Conservation (phyloP, 768 basidiomycete genomes). For the Cyclocybe aegerita region DNA sequence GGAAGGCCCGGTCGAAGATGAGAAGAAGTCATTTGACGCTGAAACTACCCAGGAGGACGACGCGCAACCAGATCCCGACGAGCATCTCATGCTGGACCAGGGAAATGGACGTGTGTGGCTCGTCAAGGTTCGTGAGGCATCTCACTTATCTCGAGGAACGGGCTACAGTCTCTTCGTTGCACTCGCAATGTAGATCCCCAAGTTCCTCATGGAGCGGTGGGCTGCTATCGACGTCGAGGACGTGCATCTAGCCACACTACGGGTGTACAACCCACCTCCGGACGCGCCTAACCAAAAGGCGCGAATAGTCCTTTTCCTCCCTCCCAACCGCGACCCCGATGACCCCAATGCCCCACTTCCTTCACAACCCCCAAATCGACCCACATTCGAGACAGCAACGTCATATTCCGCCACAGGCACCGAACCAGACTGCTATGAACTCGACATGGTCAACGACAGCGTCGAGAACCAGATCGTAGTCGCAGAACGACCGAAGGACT, state of each 20-base stretch:
- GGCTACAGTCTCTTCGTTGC: not conserved
- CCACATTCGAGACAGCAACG: conserved; percentile 34
- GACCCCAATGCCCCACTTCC: conserved; percentile 19
- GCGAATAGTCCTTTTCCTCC: conserved; percentile 67
- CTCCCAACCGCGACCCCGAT: conserved; percentile 52
- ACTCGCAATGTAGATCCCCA: conserved; percentile 62
- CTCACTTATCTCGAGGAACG: not conserved
- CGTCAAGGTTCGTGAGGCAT: conserved; percentile 66
- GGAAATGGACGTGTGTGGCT: conserved; percentile 80
- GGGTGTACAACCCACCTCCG: conserved; percentile 58
- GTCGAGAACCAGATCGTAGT: conserved; percentile 87
- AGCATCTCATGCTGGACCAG: conserved; percentile 75
- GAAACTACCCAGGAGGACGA: conserved; percentile 57
- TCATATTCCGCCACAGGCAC: conserved; percentile 29
- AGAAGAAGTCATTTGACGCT: conserved; percentile 72
- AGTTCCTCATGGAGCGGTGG: conserved; percentile 87
- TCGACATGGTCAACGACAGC: conserved; percentile 83
- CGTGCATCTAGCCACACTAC: conserved; percentile 79
- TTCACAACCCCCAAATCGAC: conserved; percentile 30
- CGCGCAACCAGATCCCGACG: conserved; percentile 74
- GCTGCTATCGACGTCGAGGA: conserved; percentile 70
- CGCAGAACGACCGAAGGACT: conserved; percentile 76
- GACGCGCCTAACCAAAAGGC: conserved; percentile 46
- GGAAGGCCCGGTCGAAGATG: conserved; percentile 45
- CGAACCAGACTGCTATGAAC: conserved; percentile 75